Percentiles rank a stretch among this genome's conserved stretches.
Conservation (phyloP, 2,329 filamentous ascomycete species). For the Fusarium kyushuense region DNA sequence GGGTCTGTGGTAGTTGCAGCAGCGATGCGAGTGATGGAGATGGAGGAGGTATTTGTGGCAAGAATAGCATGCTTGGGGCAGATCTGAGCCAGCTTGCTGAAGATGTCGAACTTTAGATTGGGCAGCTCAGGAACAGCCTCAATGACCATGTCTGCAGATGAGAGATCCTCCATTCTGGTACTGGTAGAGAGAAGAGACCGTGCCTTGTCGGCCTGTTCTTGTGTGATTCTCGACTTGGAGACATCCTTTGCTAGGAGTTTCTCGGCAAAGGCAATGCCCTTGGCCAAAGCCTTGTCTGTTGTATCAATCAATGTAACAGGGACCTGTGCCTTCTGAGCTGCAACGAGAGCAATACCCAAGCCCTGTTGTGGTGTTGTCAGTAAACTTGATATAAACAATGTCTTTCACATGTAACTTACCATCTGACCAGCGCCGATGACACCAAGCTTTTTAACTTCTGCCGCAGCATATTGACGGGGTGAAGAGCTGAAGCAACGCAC, state of each 20-base stretch:
- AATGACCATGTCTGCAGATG: constrained; percentile 93
- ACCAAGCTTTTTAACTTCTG: constrained; percentile 85
- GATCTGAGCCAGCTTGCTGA: constrained; percentile 82
- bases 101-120: constrained; percentile 88
- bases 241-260: constrained; percentile 96
- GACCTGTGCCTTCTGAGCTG: constrained; percentile 83
- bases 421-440: constrained; percentile 97
- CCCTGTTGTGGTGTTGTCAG: constrained; percentile 68
- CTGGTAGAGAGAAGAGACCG: constrained; percentile 76
- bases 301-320: constrained; percentile 88
- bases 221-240: constrained; percentile 84
- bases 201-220: constrained; percentile 80
- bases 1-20: constrained; percentile 84
- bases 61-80: constrained; percentile 88
- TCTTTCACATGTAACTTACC: constrained; percentile 70
- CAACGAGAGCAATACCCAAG: constrained; percentile 94
- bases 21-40: constrained; percentile 95
- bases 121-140: constrained; percentile 96
- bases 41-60: constrained; percentile 98
- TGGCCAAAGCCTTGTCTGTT: constrained; percentile 86
- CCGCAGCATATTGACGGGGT: constrained; percentile 67
- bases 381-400: constrained; percentile 4
- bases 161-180: constrained; percentile 81
- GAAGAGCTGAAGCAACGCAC: constrained; percentile 77
- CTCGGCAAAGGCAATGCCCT: constrained; percentile 90